Evolutionary conservation across 345 rosid species (phyloP).

Genomic region (Boechera stricta): DNA sequence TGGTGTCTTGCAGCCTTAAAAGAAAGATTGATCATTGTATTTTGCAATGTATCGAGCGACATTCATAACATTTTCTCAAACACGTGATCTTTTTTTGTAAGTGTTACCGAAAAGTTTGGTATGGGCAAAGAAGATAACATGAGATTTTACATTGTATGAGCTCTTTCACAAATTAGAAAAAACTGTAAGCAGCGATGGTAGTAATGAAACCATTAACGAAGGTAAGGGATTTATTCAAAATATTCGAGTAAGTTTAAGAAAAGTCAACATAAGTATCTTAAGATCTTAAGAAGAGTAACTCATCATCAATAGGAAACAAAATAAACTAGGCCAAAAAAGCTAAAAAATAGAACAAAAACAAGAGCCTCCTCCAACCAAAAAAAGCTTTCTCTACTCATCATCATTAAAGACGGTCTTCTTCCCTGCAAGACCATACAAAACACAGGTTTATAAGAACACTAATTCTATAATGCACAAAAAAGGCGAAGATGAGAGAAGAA

Average conservation of each 20-base stretch:
- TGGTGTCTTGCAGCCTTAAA: not conserved
- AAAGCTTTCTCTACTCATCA: conserved; percentile 30
- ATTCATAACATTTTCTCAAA: not conserved
- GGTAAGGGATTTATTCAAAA: not conserved
- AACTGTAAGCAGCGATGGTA: not conserved
- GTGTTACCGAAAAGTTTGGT: not conserved
- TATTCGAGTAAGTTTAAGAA: not conserved
- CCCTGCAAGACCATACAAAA: conserved; percentile 42
- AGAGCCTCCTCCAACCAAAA: conserved; percentile 1
- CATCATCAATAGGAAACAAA: not conserved
- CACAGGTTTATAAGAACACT: not conserved
- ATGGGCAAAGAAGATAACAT: not conserved
- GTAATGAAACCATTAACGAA: not conserved
- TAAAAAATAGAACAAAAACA: not conserved
- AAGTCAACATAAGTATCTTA: not conserved
- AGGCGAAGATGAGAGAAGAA: not conserved
- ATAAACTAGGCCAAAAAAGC: not conserved
- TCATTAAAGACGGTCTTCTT: conserved; percentile 48
- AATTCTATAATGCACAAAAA: conserved; percentile 7
- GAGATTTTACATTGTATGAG: not conserved
- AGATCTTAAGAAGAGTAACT: not conserved
- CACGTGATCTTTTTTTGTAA: not conserved
- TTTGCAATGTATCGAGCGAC: not conserved
- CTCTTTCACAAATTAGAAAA: not conserved
- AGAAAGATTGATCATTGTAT: not conserved